Evolutionary conservation across 2,329 filamentous ascomycete genomes (phyloP).

Genomic region (Aspergillus sp.): DNA sequence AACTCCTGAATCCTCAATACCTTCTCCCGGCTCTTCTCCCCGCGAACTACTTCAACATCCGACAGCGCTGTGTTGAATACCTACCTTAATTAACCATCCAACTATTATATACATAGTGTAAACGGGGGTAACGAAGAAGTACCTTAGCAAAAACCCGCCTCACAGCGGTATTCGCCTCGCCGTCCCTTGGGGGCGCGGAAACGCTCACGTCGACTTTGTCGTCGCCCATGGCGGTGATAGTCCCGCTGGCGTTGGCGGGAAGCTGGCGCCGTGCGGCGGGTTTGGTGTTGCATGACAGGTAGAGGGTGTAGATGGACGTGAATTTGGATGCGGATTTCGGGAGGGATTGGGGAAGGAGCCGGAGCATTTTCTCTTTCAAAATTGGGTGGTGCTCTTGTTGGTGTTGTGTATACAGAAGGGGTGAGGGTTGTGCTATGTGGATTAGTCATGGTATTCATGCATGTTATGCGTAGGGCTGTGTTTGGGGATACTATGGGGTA

Average conservation of each 20-base stretch:
- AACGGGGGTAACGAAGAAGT: conserved; percentile 7
- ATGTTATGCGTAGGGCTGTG: neutral
- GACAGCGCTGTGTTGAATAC: conserved; percentile 57
- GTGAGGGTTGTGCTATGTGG: neutral
- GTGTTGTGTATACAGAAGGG: neutral
- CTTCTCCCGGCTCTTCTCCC: conserved; percentile 60
- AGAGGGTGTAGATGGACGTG: conserved; percentile 37
- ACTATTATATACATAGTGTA: conserved; percentile 21
- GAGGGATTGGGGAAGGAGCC: neutral
- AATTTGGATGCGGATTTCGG: neutral
- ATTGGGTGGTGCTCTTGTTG: neutral
- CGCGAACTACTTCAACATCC: conserved; percentile 55
- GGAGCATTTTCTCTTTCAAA: neutral
- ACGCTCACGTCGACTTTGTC: conserved; percentile 59
- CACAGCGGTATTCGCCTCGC: conserved; percentile 63
- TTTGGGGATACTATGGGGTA: too few relatives aligned
- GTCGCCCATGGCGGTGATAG: conserved; percentile 51
- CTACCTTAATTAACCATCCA: conserved; percentile 25
- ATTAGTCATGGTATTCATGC: neutral
- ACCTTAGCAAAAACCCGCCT: conserved; percentile 57
- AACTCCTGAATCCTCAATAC: conserved; percentile 39
- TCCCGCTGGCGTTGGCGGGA: conserved; percentile 46
- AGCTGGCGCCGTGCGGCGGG: conserved; percentile 44
- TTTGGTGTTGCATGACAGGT: conserved; percentile 61
- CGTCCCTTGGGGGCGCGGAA: conserved; percentile 57